phyloP scores from a whole-genome alignment of 257 asterid species.

The Salvia hispanica region DNA sequence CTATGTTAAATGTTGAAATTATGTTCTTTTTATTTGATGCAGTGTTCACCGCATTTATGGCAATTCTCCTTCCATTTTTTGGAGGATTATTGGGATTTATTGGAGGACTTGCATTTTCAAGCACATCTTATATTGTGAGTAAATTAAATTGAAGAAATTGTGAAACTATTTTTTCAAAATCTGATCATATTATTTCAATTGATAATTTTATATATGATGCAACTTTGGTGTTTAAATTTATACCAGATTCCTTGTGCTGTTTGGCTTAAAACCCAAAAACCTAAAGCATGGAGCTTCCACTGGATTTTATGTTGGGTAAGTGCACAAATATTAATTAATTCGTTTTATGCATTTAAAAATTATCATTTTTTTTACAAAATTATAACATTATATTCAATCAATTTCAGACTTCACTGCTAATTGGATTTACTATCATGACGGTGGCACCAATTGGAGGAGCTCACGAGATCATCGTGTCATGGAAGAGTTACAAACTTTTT shows the following conservation, averaged over 20 bases:
- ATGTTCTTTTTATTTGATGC: not conserved
- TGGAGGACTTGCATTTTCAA: slow-evolving; percentile 50
- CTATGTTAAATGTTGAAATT: not conserved
- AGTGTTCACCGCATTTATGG: slow-evolving; percentile 43
- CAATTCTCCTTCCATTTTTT: slow-evolving; percentile 42
- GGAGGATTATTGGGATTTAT: slow-evolving; percentile 54
- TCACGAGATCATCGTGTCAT: slow-evolving; percentile 28
- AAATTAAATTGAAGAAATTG: not conserved
- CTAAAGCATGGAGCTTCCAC: slow-evolving; percentile 39
- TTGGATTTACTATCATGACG: slow-evolving; percentile 32
- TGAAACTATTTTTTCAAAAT: too few species aligned
- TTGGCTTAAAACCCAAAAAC: slow-evolving; percentile 39
- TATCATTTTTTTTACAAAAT: not conserved
- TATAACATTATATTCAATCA: not conserved
- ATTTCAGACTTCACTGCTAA: slow-evolving; percentile 38
- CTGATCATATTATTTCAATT: not conserved
- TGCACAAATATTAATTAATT: not conserved
- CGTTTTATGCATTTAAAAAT: too few species aligned
- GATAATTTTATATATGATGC: not conserved
- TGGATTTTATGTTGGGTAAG: slow-evolving; percentile 47
- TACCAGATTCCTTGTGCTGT: slow-evolving; percentile 38
- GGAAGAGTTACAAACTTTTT: slow-evolving; percentile 32
- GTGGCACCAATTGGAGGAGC: slow-evolving; percentile 51
- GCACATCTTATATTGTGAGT: slow-evolving; percentile 44
- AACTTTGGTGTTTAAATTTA: not conserved